Evolutionary conservation across 768 basidiomycete species (phyloP).

Genomic region (Ramaria sp.): DNA sequence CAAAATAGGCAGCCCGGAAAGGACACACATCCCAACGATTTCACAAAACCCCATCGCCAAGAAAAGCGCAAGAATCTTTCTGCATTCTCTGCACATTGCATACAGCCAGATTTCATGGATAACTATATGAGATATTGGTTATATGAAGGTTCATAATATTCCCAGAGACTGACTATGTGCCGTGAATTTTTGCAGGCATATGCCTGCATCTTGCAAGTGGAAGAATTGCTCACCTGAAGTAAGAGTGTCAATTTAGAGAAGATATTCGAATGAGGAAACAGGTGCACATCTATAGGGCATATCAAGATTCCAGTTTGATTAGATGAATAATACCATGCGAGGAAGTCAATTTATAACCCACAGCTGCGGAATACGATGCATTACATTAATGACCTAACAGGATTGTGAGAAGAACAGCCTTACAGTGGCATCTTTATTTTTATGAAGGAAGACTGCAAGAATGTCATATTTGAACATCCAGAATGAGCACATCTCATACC

Average conservation of each 20-base stretch:
- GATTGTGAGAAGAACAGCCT: slow-evolving; percentile 5
- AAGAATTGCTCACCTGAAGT: slow-evolving; percentile 23
- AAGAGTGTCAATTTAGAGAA: neutral
- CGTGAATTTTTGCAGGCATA: slow-evolving; percentile 24
- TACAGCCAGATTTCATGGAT: neutral
- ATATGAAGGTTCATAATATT: neutral
- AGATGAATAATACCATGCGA: neutral
- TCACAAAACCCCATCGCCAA: too few relatives aligned
- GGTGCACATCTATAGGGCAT: too few relatives aligned
- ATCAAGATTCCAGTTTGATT: neutral
- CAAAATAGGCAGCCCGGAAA: too few relatives aligned
- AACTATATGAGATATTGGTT: neutral
- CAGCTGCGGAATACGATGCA: neutral
- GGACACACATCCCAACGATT: too few relatives aligned
- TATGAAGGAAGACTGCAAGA: slow-evolving; percentile 19
- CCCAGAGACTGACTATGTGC: slow-evolving; percentile 20
- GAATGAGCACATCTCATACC: too few relatives aligned
- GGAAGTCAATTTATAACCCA: neutral
- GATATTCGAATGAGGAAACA: neutral
- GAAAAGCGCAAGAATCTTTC: slow-evolving; percentile 5
- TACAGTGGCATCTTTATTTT: slow-evolving; percentile 20
- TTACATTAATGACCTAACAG: too few relatives aligned
- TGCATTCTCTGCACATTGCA: neutral
- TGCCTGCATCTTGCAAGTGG: slow-evolving; percentile 28
- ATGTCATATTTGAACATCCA: neutral